These are phyloP conservation scores for Podaxis sp. DNA, from an alignment of 768 basidiomycete genomes.

Conservation along the genomic window DNA sequence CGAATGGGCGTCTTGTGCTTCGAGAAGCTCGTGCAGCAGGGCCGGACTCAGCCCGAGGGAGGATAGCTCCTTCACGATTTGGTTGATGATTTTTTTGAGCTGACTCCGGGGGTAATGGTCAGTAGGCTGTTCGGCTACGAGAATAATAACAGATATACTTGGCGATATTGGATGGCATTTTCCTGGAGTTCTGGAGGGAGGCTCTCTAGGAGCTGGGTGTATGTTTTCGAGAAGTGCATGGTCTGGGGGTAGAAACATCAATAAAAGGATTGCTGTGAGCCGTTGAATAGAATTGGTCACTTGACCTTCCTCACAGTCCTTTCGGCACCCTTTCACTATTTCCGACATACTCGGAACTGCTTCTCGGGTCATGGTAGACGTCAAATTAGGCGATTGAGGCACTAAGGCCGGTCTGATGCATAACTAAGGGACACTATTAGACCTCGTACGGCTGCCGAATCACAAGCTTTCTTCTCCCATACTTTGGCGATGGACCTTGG, in stretches of 20 bases:
- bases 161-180: conserved; percentile 82
- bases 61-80: conserved; percentile 75
- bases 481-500: no score
- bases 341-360: no score
- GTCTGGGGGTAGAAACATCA: neutral
- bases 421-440: no score
- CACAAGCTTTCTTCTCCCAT: no score
- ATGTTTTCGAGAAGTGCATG: conserved; percentile 79
- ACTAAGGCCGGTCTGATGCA: no score
- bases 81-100: conserved; percentile 90
- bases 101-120: conserved; percentile 26
- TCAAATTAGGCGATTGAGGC: no score
- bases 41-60: conserved; percentile 60
- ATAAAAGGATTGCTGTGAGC: neutral
- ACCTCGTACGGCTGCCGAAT: no score
- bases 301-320: neutral
- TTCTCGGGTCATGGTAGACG: no score
- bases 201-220: conserved; percentile 54
- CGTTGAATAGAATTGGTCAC: neutral
- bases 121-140: neutral
- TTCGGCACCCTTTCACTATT: no score
- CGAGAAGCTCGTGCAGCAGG: conserved; percentile 43
- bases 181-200: conserved; percentile 77
- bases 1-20: neutral
- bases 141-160: conserved; percentile 39